Evolutionary conservation across 805 yeast genomes (phyloP).

Genomic region (Tetrapisispora iriomotensis): DNA sequence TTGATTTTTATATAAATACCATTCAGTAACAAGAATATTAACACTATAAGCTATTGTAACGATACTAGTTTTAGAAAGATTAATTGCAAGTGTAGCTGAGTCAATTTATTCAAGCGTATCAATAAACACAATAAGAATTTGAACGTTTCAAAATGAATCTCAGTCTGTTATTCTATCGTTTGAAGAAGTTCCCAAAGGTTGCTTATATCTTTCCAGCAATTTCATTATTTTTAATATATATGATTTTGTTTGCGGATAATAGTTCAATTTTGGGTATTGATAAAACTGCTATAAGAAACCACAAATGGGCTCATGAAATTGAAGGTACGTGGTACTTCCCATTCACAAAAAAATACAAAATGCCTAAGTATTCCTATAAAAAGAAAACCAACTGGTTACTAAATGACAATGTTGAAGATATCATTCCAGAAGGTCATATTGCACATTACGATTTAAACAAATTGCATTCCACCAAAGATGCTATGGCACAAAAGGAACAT

Average conservation of each 20-base stretch:
- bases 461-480: slow-evolving; percentile 59
- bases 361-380: slow-evolving; percentile 41
- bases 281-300: slow-evolving; percentile 16
- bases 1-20: too few relatives aligned
- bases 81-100: too few relatives aligned
- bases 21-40: too few relatives aligned
- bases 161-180: slow-evolving; percentile 4
- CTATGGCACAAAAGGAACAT: slow-evolving; percentile 68
- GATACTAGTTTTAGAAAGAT: too few relatives aligned
- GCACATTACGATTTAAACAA: slow-evolving; percentile 78
- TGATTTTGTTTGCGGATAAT: slow-evolving; percentile 15
- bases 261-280: slow-evolving; percentile 20
- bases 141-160: slow-evolving; percentile 3
- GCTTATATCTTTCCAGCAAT: slow-evolving; percentile 18
- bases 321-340: slow-evolving; percentile 30
- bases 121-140: too few relatives aligned
- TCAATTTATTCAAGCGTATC: too few relatives aligned
- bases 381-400: slow-evolving; percentile 33
- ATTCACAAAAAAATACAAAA: slow-evolving; percentile 24
- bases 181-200: slow-evolving; percentile 22
- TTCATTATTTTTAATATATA: slow-evolving; percentile 13
- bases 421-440: slow-evolving; percentile 62
- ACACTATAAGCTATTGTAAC: too few relatives aligned
- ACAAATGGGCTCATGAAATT: slow-evolving; percentile 30
- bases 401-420: slow-evolving; percentile 43